phyloP scores from a whole-genome alignment of 2,329 filamentous ascomycete genomes.

The Sporothrix brunneoviolacea region DNA sequence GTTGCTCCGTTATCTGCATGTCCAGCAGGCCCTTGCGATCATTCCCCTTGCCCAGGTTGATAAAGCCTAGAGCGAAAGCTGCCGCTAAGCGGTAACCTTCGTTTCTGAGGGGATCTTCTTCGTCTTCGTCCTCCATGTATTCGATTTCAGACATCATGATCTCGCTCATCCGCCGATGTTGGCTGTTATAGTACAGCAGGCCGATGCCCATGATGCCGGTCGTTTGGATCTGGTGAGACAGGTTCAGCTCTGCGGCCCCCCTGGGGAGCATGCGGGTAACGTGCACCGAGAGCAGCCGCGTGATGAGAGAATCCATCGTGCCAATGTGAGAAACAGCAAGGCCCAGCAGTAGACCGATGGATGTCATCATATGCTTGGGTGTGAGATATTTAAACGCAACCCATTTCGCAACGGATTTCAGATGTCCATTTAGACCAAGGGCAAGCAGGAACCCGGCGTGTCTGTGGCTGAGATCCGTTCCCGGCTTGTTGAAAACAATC shows the following conservation, averaged over 20 bases:
- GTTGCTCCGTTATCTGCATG: conserved; percentile 84
- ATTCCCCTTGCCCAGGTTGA: conserved; percentile 87
- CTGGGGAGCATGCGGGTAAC: conserved; percentile 89
- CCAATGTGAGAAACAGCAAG: conserved; percentile 90
- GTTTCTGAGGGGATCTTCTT: conserved; percentile 78
- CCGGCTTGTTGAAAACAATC: conserved; percentile 96
- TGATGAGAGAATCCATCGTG: conserved; percentile 95
- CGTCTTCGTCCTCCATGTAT: conserved; percentile 71
- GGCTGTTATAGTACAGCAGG: conserved; percentile 85
- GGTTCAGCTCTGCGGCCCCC: conserved; percentile 87
- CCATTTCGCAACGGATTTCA: conserved; percentile 95
- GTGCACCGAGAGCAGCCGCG: conserved; percentile 86
- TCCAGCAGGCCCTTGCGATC: conserved; percentile 86
- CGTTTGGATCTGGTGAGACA: conserved; percentile 89
- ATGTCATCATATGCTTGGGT: conserved; percentile 98
- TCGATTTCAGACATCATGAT: conserved; percentile 98
- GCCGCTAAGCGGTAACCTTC: conserved; percentile 96
- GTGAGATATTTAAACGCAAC: conserved; percentile 99
- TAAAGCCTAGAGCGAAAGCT: conserved; percentile 86
- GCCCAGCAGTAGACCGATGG: conserved; percentile 86
- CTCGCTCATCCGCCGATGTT: conserved; percentile 97
- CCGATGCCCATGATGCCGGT: conserved; percentile 97
- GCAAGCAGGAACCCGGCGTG: conserved; percentile 91
- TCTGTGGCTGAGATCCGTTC: conserved; percentile 81
- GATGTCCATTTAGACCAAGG: conserved; percentile 85